phyloP scores from a whole-genome alignment of 2,329 filamentous ascomycete species.

The Claviceps quebecensis region DNA sequence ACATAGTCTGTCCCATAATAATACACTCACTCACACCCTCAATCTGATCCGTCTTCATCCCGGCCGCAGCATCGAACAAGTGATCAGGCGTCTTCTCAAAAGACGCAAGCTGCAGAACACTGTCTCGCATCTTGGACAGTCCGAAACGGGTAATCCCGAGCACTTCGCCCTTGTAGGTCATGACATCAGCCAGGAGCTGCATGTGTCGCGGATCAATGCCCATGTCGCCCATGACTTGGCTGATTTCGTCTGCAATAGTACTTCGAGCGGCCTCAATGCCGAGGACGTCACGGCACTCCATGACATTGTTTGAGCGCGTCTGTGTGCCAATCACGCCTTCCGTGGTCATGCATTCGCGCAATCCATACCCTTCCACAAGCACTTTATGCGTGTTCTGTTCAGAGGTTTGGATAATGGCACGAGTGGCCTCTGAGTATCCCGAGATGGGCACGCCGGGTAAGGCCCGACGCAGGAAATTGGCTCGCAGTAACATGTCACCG shows the following conservation, averaged over 20 bases:
- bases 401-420: conserved; percentile 79
- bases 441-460: conserved; percentile 77
- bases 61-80: conserved; percentile 83
- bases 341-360: conserved; percentile 82
- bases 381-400: conserved; percentile 56
- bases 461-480: conserved; percentile 72
- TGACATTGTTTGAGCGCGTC: conserved; percentile 70
- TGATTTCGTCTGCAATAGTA: conserved; percentile 83
- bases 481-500: conserved; percentile 50
- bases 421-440: conserved; percentile 71
- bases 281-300: conserved; percentile 76
- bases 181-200: conserved; percentile 91
- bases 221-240: conserved; percentile 83
- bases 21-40: conserved; percentile 94
- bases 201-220: conserved; percentile 95
- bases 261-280: conserved; percentile 88
- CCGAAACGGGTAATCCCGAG: conserved; percentile 94
- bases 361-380: conserved; percentile 87
- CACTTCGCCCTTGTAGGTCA: conserved; percentile 98
- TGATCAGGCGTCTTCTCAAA: conserved; percentile 99
- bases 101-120: conserved; percentile 80
- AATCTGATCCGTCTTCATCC: conserved; percentile 83
- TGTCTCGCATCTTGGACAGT: conserved; percentile 90
- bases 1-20: conserved; percentile 94
- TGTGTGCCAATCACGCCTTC: conserved; percentile 71